Conservation (phyloP, 2,329 filamentous ascomycete genomes). For the Stemphylium lycopersici region DNA sequence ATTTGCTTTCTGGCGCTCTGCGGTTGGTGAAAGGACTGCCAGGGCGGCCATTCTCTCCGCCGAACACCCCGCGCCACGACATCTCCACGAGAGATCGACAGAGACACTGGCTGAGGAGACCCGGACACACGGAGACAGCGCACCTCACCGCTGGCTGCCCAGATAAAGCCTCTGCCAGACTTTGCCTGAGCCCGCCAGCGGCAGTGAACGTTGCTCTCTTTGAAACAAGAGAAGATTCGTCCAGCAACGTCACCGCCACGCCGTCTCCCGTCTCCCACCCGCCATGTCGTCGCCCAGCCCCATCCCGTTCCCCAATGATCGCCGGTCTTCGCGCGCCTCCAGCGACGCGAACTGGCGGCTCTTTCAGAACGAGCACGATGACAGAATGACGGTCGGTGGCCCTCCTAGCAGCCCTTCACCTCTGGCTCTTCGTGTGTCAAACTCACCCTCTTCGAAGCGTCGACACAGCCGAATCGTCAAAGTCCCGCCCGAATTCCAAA, state of each 20-base stretch:
- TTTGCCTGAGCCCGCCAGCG: not conserved
- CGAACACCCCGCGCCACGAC: constrained; percentile 7
- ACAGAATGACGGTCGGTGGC: constrained; percentile 43
- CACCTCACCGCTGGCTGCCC: constrained; percentile 8
- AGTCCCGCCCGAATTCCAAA: constrained; percentile 59
- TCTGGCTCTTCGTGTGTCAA: constrained; percentile 46
- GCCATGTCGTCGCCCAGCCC: constrained; percentile 46
- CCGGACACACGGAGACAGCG: constrained; percentile 5
- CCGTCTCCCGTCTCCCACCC: not conserved
- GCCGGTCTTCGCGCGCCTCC: constrained; percentile 44
- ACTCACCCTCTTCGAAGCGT: constrained; percentile 47
- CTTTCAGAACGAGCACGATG: constrained; percentile 25
- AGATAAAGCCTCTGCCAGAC: not conserved
- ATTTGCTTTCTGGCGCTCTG: constrained; percentile 17
- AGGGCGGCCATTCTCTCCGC: constrained; percentile 7
- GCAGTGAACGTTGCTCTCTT: not conserved
- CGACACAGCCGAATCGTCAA: constrained; percentile 43
- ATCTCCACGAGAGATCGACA: constrained; percentile 1
- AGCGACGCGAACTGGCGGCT: constrained; percentile 36
- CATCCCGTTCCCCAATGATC: constrained; percentile 45
- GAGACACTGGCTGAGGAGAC: not conserved
- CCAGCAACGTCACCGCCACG: not conserved
- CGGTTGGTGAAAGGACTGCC: constrained; percentile 8
- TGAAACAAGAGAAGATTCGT: not conserved
- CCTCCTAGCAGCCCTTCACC: constrained; percentile 48